Evolutionary conservation across 768 basidiomycete species (phyloP).

Genomic region (Crepidotus variabilis): DNA sequence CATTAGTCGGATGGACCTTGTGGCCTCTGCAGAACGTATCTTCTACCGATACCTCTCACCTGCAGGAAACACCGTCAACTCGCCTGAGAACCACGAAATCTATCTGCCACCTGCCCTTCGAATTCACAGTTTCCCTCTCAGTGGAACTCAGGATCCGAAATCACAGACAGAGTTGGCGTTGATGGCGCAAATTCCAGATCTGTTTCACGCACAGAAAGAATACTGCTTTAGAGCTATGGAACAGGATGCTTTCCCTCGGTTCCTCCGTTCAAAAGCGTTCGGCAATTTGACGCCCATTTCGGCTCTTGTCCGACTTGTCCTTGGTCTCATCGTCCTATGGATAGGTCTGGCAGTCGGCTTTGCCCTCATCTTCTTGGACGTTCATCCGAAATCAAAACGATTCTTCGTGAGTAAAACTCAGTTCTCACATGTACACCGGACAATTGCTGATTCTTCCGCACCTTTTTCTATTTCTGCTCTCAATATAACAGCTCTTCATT

Average conservation of each 20-base stretch:
- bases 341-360: slow-evolving; percentile 91
- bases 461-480: slow-evolving; percentile 11
- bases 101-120: slow-evolving; percentile 94
- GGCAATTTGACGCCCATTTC: slow-evolving; percentile 94
- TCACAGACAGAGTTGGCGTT: slow-evolving; percentile 63
- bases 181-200: slow-evolving; percentile 91
- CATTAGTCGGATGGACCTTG: slow-evolving; percentile 85
- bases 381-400: slow-evolving; percentile 85
- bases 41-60: slow-evolving; percentile 92
- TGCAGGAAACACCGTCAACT: slow-evolving; percentile 68
- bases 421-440: not conserved
- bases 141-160: slow-evolving; percentile 67
- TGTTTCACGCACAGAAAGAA: slow-evolving; percentile 97
- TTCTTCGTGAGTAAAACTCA: slow-evolving; percentile 76
- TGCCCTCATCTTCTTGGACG: slow-evolving; percentile 90
- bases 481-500: slow-evolving; percentile 71
- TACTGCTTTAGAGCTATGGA: slow-evolving; percentile 97
- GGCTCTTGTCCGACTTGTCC: slow-evolving; percentile 79
- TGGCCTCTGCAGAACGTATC: slow-evolving; percentile 94
- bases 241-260: slow-evolving; percentile 90
- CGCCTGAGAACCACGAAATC: slow-evolving; percentile 93
- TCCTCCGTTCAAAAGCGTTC: slow-evolving; percentile 96
- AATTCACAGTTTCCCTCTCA: slow-evolving; percentile 86
- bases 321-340: slow-evolving; percentile 87
- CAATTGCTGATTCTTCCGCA: not conserved